Base-by-base conservation (phyloP, 1,284 basidiomycete genomes). In the Cutaneotrichosporon mucoides region DNA sequence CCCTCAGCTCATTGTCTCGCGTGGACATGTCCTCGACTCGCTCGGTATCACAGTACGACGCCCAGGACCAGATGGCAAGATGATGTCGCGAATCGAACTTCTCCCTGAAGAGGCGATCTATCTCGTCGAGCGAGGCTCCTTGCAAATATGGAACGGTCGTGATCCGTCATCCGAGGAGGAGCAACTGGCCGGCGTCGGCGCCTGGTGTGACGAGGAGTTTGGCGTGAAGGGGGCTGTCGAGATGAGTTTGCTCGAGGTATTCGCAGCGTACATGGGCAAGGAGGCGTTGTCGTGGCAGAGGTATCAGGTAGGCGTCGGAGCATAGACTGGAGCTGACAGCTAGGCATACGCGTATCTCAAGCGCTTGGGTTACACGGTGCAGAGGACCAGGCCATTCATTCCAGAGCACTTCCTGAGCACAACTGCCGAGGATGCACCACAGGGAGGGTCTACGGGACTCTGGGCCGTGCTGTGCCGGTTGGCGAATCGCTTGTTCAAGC, bases 71-170 rank as follows among this genome's bases (percentile, higher is more conserved):
- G 67, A 61, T 75, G 15, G 81, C 82, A 36, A 88, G 85, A 73
- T 80, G 37, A 4, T 45, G 13, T 63, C 71, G 11, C 47, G 64
- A 47, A 68, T 77, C n/a, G 92, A 96, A 69, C 81, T 99, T 0
- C 81, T 97, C 2, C 95, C 95, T 0, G 95, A 99, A 79, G 95
- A 98, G 78, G 85, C 91, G 0, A 82, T 98, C 7, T 98, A 96
- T 79, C 83, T 98, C 36, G 82, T 94, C 48, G 95, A 98, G 75
- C 81, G 93, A 42, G 94, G 94, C 0, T 83, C 88, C 4, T 78
- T 94, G 64, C 88, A 91, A 68, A 91, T 92, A 67, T 93, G 88
- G 85, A 85, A 85, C 62, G 68, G 71, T 5, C 59, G 64, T 7
- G 67, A 72, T n/a, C 53, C 69, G 3, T 44, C 61, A 12, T 56